phyloP scores from a whole-genome alignment of 2,329 filamentous ascomycete species.

The Trichoderma afroharzianum region DNA sequence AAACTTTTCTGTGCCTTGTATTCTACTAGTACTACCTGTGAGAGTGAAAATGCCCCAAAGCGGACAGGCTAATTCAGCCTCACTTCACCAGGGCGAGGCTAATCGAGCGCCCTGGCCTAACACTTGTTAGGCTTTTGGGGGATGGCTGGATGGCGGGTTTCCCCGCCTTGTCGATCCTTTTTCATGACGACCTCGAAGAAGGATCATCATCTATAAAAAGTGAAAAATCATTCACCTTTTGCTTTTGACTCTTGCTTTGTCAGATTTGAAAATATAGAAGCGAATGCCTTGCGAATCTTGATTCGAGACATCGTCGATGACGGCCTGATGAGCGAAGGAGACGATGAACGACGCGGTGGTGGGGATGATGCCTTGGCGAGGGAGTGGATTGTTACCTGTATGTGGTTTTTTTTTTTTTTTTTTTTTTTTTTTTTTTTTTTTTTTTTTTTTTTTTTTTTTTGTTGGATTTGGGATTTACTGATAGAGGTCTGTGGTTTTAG shows the following conservation, averaged over 20 bases:
- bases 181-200: background rate
- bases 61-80: background rate
- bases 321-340: background rate
- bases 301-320: background rate
- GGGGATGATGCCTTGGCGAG: background rate
- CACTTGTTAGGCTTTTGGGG: background rate
- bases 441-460: too few species aligned
- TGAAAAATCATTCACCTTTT: background rate
- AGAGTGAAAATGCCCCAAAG: background rate
- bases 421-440: too few species aligned
- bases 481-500: background rate
- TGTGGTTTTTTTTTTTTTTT: too few species aligned
- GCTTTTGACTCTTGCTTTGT: background rate
- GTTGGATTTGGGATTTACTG: background rate
- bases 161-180: background rate
- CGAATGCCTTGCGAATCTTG: too few species aligned
- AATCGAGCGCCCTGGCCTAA: background rate
- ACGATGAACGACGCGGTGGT: background rate
- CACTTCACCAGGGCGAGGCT: background rate
- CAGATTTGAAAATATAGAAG: background rate
- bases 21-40: background rate
- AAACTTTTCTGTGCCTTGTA: background rate
- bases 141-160: background rate
- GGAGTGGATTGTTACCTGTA: background rate
- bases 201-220: background rate